Evolutionary conservation across 2,329 filamentous ascomycete genomes (phyloP).

Genomic region (Neobulgaria alba): DNA sequence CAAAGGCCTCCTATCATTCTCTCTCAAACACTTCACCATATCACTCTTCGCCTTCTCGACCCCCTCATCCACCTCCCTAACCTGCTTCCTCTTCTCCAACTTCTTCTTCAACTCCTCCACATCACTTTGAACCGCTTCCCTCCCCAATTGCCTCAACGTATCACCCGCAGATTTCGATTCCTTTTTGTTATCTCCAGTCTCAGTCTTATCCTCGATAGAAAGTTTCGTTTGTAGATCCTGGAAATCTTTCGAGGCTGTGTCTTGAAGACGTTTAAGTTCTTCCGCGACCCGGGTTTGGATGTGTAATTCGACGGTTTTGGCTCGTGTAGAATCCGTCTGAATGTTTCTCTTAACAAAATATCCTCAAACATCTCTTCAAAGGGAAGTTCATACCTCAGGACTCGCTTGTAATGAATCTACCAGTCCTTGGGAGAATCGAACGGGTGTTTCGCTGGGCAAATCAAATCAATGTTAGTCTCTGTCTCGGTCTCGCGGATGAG

Average conservation of each 20-base stretch:
- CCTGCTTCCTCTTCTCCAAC: slow-evolving; percentile 53
- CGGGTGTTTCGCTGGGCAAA: slow-evolving; percentile 45
- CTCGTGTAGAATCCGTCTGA: slow-evolving; percentile 82
- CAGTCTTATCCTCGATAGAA: slow-evolving; percentile 28
- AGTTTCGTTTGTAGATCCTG: slow-evolving; percentile 58
- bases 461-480: too few relatives aligned
- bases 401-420: slow-evolving; percentile 76
- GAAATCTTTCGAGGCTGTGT: slow-evolving; percentile 61
- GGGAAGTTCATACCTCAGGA: slow-evolving; percentile 58
- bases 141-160: slow-evolving; percentile 27
- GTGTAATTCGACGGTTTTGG: slow-evolving; percentile 74
- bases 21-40: slow-evolving; percentile 71
- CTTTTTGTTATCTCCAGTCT: slow-evolving; percentile 6
- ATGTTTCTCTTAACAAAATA: too few relatives aligned
- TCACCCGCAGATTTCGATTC: slow-evolving; percentile 25
- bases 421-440: slow-evolving; percentile 71
- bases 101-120: slow-evolving; percentile 49
- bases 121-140: slow-evolving; percentile 48
- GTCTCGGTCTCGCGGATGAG: too few relatives aligned
- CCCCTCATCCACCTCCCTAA: slow-evolving; percentile 60
- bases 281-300: slow-evolving; percentile 79
- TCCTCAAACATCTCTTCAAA: too few relatives aligned
- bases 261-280: slow-evolving; percentile 74
- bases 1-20: slow-evolving; percentile 78
- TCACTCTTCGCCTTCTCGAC: slow-evolving; percentile 68